phyloP scores from a whole-genome alignment of 495 filamentous ascomycete species.

The Podospora conica region DNA sequence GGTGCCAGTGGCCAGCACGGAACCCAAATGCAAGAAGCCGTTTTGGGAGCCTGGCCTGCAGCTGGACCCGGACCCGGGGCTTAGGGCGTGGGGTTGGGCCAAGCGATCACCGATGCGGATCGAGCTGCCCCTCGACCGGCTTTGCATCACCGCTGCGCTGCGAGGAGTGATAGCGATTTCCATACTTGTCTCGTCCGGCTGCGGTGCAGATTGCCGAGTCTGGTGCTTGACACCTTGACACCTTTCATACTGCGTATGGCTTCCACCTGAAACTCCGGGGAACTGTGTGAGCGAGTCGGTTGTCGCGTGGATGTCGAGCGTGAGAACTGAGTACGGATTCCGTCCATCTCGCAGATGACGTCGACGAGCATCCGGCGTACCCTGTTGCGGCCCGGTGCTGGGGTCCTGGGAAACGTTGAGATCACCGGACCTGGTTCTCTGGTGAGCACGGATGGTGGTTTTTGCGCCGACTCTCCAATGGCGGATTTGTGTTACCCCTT shows the following conservation, averaged over 20 bases:
- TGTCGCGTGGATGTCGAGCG: neutral
- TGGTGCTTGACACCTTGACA: neutral
- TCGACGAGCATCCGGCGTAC: neutral
- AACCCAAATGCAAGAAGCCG: neutral
- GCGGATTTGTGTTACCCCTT: neutral
- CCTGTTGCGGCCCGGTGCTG: neutral
- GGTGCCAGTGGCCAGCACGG: neutral
- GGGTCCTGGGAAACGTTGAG: neutral
- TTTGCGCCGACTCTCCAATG: neutral
- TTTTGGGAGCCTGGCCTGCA: neutral
- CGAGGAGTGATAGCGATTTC: neutral
- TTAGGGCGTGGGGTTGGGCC: neutral
- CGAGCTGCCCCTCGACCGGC: neutral
- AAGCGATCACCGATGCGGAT: neutral
- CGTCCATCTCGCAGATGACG: neutral
- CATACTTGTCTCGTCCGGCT: neutral
- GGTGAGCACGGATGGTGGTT: neutral
- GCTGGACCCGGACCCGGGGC: neutral
- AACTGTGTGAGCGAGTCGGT: neutral
- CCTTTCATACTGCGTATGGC: neutral
- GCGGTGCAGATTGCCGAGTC: neutral
- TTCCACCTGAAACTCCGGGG: neutral
- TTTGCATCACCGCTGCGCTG: neutral
- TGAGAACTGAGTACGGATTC: neutral
- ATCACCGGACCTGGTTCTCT: neutral